Evolutionary conservation across 345 rosid species (phyloP).

Genomic region (Salix brachista): DNA sequence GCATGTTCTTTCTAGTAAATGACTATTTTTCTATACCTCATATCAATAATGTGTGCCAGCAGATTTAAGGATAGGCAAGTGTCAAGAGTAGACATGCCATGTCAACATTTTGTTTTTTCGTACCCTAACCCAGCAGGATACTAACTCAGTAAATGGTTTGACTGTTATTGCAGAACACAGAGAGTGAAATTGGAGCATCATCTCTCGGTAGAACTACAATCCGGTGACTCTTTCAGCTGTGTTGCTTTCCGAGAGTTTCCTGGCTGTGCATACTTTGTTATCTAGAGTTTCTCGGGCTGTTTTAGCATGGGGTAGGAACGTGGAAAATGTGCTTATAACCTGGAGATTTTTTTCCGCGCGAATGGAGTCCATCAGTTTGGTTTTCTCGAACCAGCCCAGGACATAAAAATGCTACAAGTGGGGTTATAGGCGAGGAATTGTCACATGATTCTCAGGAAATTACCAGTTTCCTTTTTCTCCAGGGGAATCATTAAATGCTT

Average conservation of each 20-base stretch:
- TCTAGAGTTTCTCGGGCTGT: background rate
- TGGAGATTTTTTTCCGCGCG: background rate
- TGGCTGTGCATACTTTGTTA: background rate
- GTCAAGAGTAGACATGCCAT: background rate
- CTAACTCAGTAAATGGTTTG: background rate
- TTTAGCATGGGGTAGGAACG: background rate
- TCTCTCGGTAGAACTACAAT: conserved; percentile 78
- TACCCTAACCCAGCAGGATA: background rate
- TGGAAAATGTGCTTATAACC: background rate
- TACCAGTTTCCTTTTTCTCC: background rate
- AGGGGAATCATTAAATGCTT: conserved; percentile 1
- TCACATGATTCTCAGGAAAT: conserved; percentile 6
- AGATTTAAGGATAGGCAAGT: background rate
- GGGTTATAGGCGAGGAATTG: background rate
- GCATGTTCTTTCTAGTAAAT: background rate
- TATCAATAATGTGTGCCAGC: background rate
- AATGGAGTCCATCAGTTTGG: background rate
- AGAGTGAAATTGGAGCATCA: conserved; percentile 70
- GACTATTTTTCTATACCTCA: background rate
- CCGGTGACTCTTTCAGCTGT: conserved; percentile 36
- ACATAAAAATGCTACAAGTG: background rate
- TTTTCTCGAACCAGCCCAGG: conserved; percentile 5
- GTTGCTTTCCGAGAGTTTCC: background rate
- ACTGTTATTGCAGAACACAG: conserved; percentile 53
- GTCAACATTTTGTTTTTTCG: background rate